Evolutionary conservation across 768 basidiomycete genomes (phyloP).

Genomic region (Pleurotus citrinopileatus): DNA sequence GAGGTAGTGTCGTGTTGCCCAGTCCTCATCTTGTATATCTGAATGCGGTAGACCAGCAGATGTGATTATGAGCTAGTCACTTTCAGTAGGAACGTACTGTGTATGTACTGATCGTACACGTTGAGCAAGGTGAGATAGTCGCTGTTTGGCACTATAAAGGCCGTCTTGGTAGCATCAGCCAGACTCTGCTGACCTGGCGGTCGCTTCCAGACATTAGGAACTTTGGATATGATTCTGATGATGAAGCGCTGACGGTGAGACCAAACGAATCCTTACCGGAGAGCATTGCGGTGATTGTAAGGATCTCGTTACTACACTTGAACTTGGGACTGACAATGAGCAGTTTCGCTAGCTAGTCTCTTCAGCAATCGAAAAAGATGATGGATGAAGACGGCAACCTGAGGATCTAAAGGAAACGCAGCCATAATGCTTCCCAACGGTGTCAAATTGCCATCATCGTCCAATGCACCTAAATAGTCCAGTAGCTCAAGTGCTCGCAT

Average conservation of each 20-base stretch:
- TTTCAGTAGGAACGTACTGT: constrained; percentile 48
- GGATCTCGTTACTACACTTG: constrained; percentile 91
- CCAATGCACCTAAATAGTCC: constrained; percentile 88
- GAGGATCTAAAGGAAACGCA: constrained; percentile 97
- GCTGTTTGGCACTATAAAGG: constrained; percentile 90
- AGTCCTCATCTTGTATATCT: constrained; percentile 80
- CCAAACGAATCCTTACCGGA: too few relatives aligned
- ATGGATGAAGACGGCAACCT: constrained; percentile 42
- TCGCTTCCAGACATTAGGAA: constrained; percentile 60
- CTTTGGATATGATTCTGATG: background rate
- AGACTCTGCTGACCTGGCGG: constrained; percentile 86
- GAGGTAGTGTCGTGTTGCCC: constrained; percentile 91
- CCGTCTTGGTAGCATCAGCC: constrained; percentile 88
- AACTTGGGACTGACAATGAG: constrained; percentile 93
- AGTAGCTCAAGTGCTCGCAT: constrained; percentile 95
- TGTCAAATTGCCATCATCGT: constrained; percentile 92
- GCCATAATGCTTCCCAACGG: constrained; percentile 89
- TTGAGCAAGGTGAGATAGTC: constrained; percentile 95
- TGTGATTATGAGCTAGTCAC: too few relatives aligned
- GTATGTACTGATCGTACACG: constrained; percentile 89
- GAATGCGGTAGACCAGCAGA: background rate
- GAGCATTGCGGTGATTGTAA: constrained; percentile 95
- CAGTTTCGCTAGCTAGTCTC: constrained; percentile 78
- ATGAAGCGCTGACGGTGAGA: constrained; percentile 6
- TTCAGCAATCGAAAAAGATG: background rate